These are phyloP conservation scores for Mortierella sp. DNA, from an alignment of 371 early-diverging fungal species.

Conservation along the genomic window DNA sequence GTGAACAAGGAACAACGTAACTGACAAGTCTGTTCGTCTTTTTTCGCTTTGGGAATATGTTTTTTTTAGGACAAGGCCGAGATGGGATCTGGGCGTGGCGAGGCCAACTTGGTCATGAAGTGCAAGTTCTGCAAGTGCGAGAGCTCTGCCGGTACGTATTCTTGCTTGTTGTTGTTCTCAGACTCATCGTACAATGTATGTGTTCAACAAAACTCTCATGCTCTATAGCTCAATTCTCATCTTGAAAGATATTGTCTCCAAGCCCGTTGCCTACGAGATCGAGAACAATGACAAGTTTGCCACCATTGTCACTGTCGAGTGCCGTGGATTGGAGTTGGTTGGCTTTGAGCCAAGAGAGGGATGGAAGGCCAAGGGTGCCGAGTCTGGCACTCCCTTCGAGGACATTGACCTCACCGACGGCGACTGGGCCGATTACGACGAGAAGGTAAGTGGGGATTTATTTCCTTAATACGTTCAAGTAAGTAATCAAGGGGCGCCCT, in stretches of 20 bases:
- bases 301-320: conserved; percentile 81
- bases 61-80: conserved; percentile 53
- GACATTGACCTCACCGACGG: conserved; percentile 86
- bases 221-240: background rate
- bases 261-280: conserved; percentile 71
- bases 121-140: conserved; percentile 95
- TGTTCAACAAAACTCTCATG: background rate
- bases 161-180: background rate
- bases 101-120: conserved; percentile 90
- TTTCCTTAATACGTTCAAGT: background rate
- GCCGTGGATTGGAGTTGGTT: conserved; percentile 89
- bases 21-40: background rate
- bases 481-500: background rate
- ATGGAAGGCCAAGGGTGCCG: conserved; percentile 81
- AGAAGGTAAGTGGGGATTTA: conserved; percentile 64
- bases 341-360: conserved; percentile 83
- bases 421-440: conserved; percentile 95
- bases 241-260: conserved; percentile 64
- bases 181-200: background rate
- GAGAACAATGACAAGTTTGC: conserved; percentile 75
- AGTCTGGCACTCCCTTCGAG: conserved; percentile 80
- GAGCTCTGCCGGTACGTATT: conserved; percentile 72
- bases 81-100: conserved; percentile 70
- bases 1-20: conserved; percentile 22
- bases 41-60: conserved; percentile 24